phyloP scores from a whole-genome alignment of 2,329 filamentous ascomycete genomes.

The Verticillium isaacii region DNA sequence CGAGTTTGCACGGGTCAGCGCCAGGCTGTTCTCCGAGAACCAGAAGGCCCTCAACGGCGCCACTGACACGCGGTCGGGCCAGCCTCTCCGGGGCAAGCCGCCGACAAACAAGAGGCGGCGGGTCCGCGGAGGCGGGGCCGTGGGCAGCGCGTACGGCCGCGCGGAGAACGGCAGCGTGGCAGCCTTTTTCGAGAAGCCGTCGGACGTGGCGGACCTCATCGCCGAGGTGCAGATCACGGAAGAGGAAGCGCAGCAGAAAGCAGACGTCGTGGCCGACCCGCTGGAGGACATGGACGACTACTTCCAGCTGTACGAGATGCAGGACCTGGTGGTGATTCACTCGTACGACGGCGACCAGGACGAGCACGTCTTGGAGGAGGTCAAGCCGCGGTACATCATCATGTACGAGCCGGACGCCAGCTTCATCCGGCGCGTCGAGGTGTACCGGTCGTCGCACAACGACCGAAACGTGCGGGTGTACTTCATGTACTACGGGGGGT shows the following conservation, averaged over 20 bases:
- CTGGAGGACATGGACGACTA: constrained; percentile 89
- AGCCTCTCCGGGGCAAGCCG: constrained; percentile 53
- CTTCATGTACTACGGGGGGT: constrained; percentile 93
- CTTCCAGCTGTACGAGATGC: constrained; percentile 87
- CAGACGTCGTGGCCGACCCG: constrained; percentile 69
- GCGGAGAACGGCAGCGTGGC: constrained; percentile 70
- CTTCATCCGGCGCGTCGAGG: constrained; percentile 91
- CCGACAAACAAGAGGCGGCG: constrained; percentile 84
- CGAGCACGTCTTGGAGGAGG: constrained; percentile 91
- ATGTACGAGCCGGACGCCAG: constrained; percentile 98
- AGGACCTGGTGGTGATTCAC: constrained; percentile 82
- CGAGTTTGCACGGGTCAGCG: constrained; percentile 81
- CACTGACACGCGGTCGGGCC: constrained; percentile 48
- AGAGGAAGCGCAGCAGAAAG: constrained; percentile 69
- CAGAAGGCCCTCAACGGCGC: constrained; percentile 69
- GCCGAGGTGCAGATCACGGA: constrained; percentile 79
- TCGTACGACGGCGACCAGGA: constrained; percentile 95
- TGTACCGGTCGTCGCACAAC: constrained; percentile 91
- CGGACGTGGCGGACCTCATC: constrained; percentile 77
- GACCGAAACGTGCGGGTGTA: constrained; percentile 88
- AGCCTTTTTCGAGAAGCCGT: constrained; percentile 75
- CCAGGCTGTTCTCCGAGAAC: constrained; percentile 72
- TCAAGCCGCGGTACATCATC: constrained; percentile 89
- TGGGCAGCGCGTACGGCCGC: constrained; percentile 54
- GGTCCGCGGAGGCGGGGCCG: constrained; percentile 70